Base-by-base conservation (phyloP, 345 rosid genomes). In the Euphorbia pulcherrima region DNA sequence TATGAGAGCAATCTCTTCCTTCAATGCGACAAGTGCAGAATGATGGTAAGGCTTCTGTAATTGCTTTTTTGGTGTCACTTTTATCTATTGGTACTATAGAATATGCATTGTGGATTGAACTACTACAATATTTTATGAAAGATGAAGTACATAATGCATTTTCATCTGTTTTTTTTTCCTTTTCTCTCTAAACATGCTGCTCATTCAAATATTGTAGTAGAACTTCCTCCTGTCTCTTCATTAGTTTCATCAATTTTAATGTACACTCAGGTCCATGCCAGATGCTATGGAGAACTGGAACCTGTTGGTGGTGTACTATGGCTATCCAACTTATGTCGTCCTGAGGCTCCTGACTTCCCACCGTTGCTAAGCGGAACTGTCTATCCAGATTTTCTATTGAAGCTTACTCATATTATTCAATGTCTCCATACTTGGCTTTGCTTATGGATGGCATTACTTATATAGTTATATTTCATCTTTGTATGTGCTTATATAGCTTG, bases 11-110 rank as follows among this genome's bases (percentile, higher is more conserved):
- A 92, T 83, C 76, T 92, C 72, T 92, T 92, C 81, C 84, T 92
- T 82, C 97, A 92, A 79, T 92, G 98, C 75, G 98, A 92, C 80
- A 92, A 90, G 75, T 92, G 98, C 90, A 84, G 97, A 86, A 92
- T 92, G 84, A 92, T 92, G 98, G 98, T 92, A 83, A 81, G 86
- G 29, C 28, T 79, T 54, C 75, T 72, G 47, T 66, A 16, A 62
- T 30, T 57, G 47, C 44, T 48, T n/a, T 57, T 26, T 20, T 66
- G 9, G 17, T 73, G 46, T 62, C 55, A 56, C 29, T 51, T 29
- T n/a, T n/a, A n/a, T n/a, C n/a, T 29, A 14, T 44, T 1, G 50
- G 13, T 44, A 44, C 50, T 65, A 30, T 71, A 46, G 41, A 41
- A 55, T 68, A n/a, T 68, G 33, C 46, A 61, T 71, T 18, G 21